phyloP scores from a whole-genome alignment of 352 stramenopile genomes.

The Pythium rhizo-oryzae region DNA sequence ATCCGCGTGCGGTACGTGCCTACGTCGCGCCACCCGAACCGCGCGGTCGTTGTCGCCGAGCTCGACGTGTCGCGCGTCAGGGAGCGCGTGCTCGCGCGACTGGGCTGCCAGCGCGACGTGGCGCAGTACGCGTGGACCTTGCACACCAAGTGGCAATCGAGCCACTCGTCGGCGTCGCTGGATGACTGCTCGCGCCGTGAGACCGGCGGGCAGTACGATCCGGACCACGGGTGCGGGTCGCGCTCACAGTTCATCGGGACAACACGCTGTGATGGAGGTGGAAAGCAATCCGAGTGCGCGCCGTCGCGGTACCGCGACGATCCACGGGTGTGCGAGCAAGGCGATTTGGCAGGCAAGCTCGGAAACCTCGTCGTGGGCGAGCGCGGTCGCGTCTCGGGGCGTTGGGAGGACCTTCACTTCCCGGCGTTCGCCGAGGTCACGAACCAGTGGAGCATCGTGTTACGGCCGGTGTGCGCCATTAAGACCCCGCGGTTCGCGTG shows the following conservation, averaged over 20 bases:
- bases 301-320: slow-evolving; percentile 44
- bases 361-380: slow-evolving; percentile 39
- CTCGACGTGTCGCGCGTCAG: slow-evolving; percentile 16
- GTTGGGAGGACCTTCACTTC: slow-evolving; percentile 54
- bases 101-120: background rate
- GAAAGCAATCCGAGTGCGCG: slow-evolving; percentile 43
- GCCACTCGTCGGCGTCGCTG: slow-evolving; percentile 35
- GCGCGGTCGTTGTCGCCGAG: slow-evolving; percentile 9
- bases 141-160: slow-evolving; percentile 17
- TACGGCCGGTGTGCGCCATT: slow-evolving; percentile 59
- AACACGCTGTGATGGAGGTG: too few species aligned
- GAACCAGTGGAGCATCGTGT: slow-evolving; percentile 59
- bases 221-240: slow-evolving; percentile 42
- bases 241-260: too few species aligned
- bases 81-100: background rate
- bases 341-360: slow-evolving; percentile 64
- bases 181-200: slow-evolving; percentile 44
- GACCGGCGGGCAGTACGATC: slow-evolving; percentile 66
- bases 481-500: slow-evolving; percentile 52
- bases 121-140: slow-evolving; percentile 16
- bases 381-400: slow-evolving; percentile 23
- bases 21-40: background rate
- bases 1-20: slow-evolving; percentile 18
- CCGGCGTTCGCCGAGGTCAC: slow-evolving; percentile 43
- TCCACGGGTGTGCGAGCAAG: slow-evolving; percentile 48